Evolutionary conservation across 768 basidiomycete species (phyloP).

Genomic region (Dioszegia crocea): DNA sequence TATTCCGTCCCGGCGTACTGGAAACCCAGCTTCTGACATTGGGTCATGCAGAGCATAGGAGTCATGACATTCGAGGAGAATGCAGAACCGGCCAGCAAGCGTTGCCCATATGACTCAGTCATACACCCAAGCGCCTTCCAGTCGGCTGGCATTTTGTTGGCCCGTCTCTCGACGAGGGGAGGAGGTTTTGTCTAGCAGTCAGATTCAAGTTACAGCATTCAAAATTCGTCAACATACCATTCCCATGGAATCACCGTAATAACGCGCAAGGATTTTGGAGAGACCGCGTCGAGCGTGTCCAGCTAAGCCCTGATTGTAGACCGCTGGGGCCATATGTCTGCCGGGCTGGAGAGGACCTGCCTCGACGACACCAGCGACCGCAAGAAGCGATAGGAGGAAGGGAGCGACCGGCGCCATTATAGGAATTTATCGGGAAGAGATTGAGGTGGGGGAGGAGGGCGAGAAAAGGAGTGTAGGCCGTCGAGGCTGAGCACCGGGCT

Average conservation of each 20-base stretch:
- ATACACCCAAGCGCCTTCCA: slow-evolving; percentile 47
- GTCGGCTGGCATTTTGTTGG: slow-evolving; percentile 33
- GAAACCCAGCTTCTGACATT: slow-evolving; percentile 42
- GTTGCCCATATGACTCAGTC: slow-evolving; percentile 37
- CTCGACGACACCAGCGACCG: slow-evolving; percentile 23
- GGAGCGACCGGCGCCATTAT: slow-evolving; percentile 46
- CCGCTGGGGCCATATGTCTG: slow-evolving; percentile 41
- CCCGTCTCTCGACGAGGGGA: slow-evolving; percentile 36
- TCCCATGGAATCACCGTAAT: slow-evolving; percentile 40
- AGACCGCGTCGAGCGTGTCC: slow-evolving; percentile 15
- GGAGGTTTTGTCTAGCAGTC: slow-evolving; percentile 33
- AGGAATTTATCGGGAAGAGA: neutral
- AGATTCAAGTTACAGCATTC: neutral
- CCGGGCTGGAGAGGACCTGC: slow-evolving; percentile 41
- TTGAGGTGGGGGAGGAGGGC: neutral
- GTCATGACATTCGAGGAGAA: slow-evolving; percentile 37
- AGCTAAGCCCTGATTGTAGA: slow-evolving; percentile 10
- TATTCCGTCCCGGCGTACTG: slow-evolving; percentile 40
- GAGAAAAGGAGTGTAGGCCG: slow-evolving; percentile 35
- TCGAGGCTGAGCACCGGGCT: slow-evolving; percentile 48
- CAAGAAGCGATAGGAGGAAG: slow-evolving; percentile 27
- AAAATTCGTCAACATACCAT: slow-evolving; percentile 44
- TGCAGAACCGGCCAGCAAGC: slow-evolving; percentile 39
- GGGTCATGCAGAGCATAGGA: slow-evolving; percentile 35
- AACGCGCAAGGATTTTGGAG: slow-evolving; percentile 22